Evolutionary conservation across 2,329 filamentous ascomycete species (phyloP), one percentile per base, ranked within the genome.

Genomic region (Diplocarpon mali): DNA sequence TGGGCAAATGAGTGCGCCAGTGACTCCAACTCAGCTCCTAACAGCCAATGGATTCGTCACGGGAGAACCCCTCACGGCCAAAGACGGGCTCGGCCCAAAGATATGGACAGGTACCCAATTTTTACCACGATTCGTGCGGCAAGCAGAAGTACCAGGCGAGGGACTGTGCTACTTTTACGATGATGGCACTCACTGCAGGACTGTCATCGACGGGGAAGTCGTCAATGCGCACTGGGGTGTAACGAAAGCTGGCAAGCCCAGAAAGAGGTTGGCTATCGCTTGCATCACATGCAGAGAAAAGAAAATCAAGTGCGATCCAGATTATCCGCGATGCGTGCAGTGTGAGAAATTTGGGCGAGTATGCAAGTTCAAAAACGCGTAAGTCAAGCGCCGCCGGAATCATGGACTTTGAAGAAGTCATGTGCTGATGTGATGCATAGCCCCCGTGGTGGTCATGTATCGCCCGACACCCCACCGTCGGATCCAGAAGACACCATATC

Each of bases 301-400:
- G 77, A 95, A 95, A 71, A 94, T 95, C 67, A 95, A 94, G 64
- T 95, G 89, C 60, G 87, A 95, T 53, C 89, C 88, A 1, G 87
- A 89, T 56, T 83, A 78, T 53, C 85, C 85, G 32, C 87, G 86
- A 55, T 95, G 89, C 57, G 76, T 89, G 43, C 88, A 95, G 65
- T 95, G 89, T 62, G 83, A 92, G 61, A 95, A 94, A 67, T 90
- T 90, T 60, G 86, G 88, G 45, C 76, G 86, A 38, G 71, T 83
- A 14, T 95, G 89, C 74, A 82, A 82, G 64, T 88, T 87, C 60
- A 85, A 86, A 65, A 85, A 84, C 65, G 85, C 85, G 84, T 90
- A 68, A 77, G 82, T 80, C 13, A 41, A 14, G 11, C 16, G 14
- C 29, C 40, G 4, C 10, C 9, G 20, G 7, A 24, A 7, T 24